phyloP scores from a whole-genome alignment of 345 rosid species.

The Eucalyptus pauciflora region DNA sequence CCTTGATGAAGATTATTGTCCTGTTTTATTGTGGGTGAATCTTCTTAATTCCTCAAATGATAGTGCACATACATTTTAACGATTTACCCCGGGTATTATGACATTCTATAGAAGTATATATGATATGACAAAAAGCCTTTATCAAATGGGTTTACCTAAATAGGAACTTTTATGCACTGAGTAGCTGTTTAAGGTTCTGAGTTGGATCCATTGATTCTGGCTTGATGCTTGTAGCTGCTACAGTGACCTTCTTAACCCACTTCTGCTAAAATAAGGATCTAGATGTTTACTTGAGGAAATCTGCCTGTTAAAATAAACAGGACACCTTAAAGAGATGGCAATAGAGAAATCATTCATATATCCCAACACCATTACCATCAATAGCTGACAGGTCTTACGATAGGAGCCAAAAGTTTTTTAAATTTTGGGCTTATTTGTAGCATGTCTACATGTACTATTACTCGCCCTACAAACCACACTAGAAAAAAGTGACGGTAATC shows the following conservation, averaged over 20 bases:
- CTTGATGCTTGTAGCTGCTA: not conserved
- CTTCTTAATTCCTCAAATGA: not conserved
- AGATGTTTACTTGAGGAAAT: not conserved
- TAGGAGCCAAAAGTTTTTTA: not conserved
- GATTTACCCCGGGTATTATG: not conserved
- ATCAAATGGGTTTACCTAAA: not conserved
- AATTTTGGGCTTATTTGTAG: not conserved
- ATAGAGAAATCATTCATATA: not conserved
- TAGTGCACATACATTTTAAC: not conserved
- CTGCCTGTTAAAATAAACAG: not conserved
- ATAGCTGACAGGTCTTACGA: not conserved
- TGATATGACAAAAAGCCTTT: not conserved
- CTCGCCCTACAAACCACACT: not conserved
- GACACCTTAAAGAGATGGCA: not conserved
- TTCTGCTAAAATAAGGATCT: not conserved
- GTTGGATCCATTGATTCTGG: not conserved
- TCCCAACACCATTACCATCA: not conserved
- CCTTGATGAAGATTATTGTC: not conserved
- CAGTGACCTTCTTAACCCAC: not conserved
- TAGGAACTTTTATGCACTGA: not conserved
- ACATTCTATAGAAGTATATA: not conserved
- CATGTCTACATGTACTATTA: not conserved
- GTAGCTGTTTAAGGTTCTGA: not conserved
- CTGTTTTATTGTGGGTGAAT: not conserved
- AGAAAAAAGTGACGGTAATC: not conserved